Conservation (phyloP, 371 early-diverging fungal species). For the Conidiobolus incongruus region DNA sequence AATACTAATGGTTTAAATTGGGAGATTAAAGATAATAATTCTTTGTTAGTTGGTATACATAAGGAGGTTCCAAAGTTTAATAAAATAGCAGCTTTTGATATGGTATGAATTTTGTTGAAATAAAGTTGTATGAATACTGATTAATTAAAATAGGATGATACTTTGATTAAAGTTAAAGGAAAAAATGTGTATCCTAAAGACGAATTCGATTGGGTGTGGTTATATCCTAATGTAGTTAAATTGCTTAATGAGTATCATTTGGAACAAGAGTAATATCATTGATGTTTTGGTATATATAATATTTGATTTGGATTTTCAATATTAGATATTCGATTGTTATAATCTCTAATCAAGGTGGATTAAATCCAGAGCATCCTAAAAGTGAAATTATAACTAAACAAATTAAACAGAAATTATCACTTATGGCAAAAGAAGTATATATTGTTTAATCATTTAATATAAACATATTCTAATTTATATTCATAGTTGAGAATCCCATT, state of each 20-base stretch:
- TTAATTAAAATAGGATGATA: conserved; percentile 25
- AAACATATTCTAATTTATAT: no score
- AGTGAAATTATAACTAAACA: conserved; percentile 11
- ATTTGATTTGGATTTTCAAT: no score
- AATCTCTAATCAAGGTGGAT: conserved; percentile 45
- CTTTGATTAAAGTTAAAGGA: conserved; percentile 40
- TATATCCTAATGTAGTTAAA: conserved; percentile 22
- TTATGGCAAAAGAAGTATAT: conserved; percentile 14
- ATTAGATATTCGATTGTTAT: conserved; percentile 40
- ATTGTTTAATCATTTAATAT: neutral
- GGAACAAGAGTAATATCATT: conserved; percentile 26
- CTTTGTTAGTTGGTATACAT: no score
- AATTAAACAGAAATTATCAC: conserved; percentile 25
- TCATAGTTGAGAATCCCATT: conserved; percentile 24
- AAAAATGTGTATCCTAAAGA: conserved; percentile 34
- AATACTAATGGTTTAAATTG: no score
- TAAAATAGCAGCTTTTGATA: no score
- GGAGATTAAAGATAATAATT: no score
- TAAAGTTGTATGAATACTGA: no score
- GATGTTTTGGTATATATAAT: no score
- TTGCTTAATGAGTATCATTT: conserved; percentile 20
- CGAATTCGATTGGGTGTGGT: conserved; percentile 59
- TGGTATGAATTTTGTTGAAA: no score
- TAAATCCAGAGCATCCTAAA: conserved; percentile 13
- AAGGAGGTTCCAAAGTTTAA: no score